phyloP scores from a whole-genome alignment of 163 green algal species.

The Chlamydomonas reinhardtii region DNA sequence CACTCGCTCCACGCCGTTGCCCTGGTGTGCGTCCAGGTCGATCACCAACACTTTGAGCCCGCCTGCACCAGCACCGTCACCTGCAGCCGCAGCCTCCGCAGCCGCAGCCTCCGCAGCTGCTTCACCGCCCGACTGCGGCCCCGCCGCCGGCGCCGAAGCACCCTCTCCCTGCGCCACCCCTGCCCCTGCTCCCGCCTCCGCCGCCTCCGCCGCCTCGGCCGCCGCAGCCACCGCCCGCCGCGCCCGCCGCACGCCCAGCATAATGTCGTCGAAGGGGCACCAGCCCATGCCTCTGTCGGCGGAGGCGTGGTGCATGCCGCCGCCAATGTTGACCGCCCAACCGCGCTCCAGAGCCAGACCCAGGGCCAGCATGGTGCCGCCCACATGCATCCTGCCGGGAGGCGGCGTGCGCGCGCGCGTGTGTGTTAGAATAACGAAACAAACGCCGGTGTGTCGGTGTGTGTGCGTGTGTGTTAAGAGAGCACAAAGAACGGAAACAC shows the following conservation, averaged over 20 bases:
- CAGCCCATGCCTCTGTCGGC: constrained; percentile 43
- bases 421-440: too few species aligned
- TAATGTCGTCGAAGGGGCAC: constrained; percentile 67
- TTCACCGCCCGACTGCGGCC: too few species aligned
- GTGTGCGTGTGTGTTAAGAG: too few species aligned
- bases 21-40: constrained; percentile 88
- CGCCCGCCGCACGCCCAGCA: constrained; percentile 65
- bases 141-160: background rate
- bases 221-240: constrained; percentile 1
- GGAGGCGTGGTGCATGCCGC: constrained; percentile 89
- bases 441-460: too few species aligned
- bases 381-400: constrained; percentile 72
- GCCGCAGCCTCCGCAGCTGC: too few species aligned
- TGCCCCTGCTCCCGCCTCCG: background rate
- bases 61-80: too few species aligned
- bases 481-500: too few species aligned
- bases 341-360: constrained; percentile 74
- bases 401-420: background rate
- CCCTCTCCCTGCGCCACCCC: background rate
- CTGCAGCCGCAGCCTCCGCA: constrained; percentile 36
- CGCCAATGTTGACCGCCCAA: constrained; percentile 88
- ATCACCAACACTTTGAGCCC: constrained; percentile 69
- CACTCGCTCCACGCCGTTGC: constrained; percentile 80
- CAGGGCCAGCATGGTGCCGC: constrained; percentile 73
- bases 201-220: background rate